Base-by-base conservation (phyloP, 768 basidiomycete genomes). In the Candolleomyces aberdarensis region DNA sequence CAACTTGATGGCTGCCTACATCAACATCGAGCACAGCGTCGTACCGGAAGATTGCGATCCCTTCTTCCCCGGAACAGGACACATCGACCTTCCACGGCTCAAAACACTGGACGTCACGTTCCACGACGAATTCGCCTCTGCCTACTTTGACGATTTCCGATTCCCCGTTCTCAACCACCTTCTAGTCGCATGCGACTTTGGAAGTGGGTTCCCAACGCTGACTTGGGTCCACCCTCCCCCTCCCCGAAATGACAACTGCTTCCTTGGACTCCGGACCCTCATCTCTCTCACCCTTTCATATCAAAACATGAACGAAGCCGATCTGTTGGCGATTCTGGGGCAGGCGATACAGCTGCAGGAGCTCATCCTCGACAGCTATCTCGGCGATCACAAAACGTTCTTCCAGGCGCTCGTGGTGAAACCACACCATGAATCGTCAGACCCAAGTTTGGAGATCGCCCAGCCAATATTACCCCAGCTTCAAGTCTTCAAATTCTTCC, bases 61-160 rank as follows among this genome's bases (percentile, higher is more conserved):
- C 10, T 26, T 48, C 15, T 47, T 61, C 22, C 47, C 60, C 31
- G 46, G 40, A 20, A n/a, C 55, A n/a, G 54, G 56, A 10, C 41
- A 56, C 19, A 57, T 61, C 26, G 46, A 40, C 4, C 56, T 61
- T 17, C 36, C 19, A 5, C 26, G 31, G 6, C 60, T 61, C 47
- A 10, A 41, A 22, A 46, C 39, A 20, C 32, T 61, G 19, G 60
- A 61, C 48, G 48, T 57, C 36, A 61, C 60, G 3, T 61, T 61
- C 49, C 60, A 61, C 48, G 60, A 61, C 60, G 60, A 61, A 20
- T 61, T 40, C 31, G 50, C 55, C 55, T 57, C 60, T 5, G 26
- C 44, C 9, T 61, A 57, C 20, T 57, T 61, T 55, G 44, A 61
- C 26, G 48, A 49, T 36, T 57, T 61, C 51, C 29, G 39, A 19